These are phyloP conservation scores for Blastocystis sp. DNA, from an alignment of 352 stramenopile genomes.

Conservation along the genomic window DNA sequence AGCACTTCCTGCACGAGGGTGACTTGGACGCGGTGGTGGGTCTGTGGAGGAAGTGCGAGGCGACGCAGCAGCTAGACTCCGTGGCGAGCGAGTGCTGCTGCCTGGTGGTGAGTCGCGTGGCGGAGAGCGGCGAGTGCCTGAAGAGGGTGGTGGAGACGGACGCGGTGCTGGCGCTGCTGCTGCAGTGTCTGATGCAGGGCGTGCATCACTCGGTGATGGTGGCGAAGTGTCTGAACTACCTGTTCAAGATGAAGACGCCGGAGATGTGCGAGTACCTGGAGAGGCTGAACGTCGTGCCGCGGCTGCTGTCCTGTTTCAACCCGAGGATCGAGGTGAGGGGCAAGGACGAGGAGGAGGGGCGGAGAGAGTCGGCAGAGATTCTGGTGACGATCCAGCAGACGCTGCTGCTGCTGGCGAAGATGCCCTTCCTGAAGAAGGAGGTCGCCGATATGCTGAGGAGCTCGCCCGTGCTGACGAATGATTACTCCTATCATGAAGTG, in stretches of 20 bases:
- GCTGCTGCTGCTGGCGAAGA: conserved; percentile 19
- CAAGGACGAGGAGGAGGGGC: not conserved
- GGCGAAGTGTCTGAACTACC: not conserved
- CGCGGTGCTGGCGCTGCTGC: conserved; percentile 4
- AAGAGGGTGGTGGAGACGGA: not conserved
- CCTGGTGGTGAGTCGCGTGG: not conserved
- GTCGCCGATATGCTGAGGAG: not conserved
- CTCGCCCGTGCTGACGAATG: not conserved
- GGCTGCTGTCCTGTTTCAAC: conserved; percentile 23
- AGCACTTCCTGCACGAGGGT: conserved; percentile 17
- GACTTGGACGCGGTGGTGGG: not conserved
- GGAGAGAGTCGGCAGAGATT: not conserved
- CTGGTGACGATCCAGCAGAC: conserved; percentile 11
- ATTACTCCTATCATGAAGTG: not conserved
- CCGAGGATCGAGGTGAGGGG: not conserved
- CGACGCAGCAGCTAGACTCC: not conserved
- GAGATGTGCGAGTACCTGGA: conserved; percentile 40
- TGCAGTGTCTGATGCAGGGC: not conserved
- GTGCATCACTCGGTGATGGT: conserved; percentile 18
- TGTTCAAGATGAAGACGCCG: conserved; percentile 15
- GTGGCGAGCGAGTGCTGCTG: not conserved
- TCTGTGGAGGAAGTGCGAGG: not conserved
- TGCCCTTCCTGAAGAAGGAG: conserved; percentile 43
- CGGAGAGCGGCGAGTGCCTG: not conserved
- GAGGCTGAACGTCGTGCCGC: conserved; percentile 18